Percentiles rank a stretch among this genome's conserved stretches.
phyloP scores from a whole-genome alignment of 73 alveolate genomes.

The Tetrahymena malaccensis region DNA sequence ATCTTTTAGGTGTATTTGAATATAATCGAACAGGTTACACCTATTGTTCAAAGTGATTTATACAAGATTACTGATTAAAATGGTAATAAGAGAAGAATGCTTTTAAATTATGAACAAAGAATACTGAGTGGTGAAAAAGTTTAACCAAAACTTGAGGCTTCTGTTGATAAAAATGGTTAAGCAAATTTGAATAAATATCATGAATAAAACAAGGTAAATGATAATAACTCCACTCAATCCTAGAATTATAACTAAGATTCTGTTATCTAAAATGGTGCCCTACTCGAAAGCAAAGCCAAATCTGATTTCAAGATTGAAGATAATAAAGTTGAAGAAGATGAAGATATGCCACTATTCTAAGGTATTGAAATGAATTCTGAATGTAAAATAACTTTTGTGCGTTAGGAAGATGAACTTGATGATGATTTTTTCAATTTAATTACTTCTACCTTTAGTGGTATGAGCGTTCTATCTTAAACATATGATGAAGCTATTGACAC shows the following conservation, averaged over 20 bases:
- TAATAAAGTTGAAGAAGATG: background rate
- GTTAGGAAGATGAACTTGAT: background rate
- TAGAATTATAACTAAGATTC: background rate
- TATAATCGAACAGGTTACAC: background rate
- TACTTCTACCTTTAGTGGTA: background rate
- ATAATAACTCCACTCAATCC: background rate
- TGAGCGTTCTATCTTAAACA: background rate
- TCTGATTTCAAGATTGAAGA: background rate
- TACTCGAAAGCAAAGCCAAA: background rate
- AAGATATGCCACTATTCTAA: background rate
- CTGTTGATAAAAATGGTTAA: background rate
- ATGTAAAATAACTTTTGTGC: background rate
- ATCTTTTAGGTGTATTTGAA: background rate
- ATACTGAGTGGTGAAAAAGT: background rate
- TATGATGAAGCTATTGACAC: background rate
- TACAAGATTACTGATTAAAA: background rate
- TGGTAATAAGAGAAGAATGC: background rate
- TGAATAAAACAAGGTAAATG: background rate
- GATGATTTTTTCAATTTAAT: background rate
- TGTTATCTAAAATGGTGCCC: background rate
- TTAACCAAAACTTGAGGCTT: background rate
- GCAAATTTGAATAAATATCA: background rate
- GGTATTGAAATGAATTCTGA: background rate
- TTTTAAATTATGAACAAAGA: background rate
- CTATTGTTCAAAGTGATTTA: background rate